phyloP scores from a whole-genome alignment of 129 eudicot species.

The Chrysanthemum makinoi region DNA sequence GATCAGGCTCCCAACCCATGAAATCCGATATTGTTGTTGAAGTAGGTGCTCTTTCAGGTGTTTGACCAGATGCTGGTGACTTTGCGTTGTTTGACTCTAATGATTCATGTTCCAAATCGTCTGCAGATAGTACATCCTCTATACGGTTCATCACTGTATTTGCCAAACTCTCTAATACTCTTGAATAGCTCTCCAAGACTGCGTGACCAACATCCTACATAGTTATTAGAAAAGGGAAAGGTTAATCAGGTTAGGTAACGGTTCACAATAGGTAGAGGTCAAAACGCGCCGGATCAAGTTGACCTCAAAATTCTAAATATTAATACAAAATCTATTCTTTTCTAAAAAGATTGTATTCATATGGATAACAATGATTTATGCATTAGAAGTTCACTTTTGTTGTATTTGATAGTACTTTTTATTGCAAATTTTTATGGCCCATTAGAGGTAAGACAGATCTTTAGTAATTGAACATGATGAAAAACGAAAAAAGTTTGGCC shows the following conservation, averaged over 20 bases:
- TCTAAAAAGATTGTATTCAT: too few species aligned
- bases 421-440: not conserved
- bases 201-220: conserved; percentile 39
- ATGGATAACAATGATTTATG: not conserved
- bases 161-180: conserved; percentile 41
- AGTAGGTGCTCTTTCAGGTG: conserved; percentile 36
- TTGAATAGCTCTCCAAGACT: conserved; percentile 39
- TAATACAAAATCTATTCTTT: too few species aligned
- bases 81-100: conserved; percentile 17
- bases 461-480: not conserved
- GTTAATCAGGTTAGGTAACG: not conserved
- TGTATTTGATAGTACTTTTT: not conserved
- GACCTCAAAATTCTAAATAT: too few species aligned
- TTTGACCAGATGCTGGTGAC: conserved; percentile 22
- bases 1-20: conserved; percentile 62
- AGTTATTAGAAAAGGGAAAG: not conserved
- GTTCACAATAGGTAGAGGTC: not conserved
- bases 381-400: not conserved
- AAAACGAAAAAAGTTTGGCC: not conserved
- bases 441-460: not conserved
- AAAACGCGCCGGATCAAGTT: not conserved
- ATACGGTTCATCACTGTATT: conserved; percentile 42
- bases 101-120: conserved; percentile 45
- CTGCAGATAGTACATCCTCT: conserved; percentile 76
- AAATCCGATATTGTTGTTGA: conserved; percentile 61